phyloP scores from a whole-genome alignment of 768 basidiomycete genomes.

The Albatrellus ellisii region DNA sequence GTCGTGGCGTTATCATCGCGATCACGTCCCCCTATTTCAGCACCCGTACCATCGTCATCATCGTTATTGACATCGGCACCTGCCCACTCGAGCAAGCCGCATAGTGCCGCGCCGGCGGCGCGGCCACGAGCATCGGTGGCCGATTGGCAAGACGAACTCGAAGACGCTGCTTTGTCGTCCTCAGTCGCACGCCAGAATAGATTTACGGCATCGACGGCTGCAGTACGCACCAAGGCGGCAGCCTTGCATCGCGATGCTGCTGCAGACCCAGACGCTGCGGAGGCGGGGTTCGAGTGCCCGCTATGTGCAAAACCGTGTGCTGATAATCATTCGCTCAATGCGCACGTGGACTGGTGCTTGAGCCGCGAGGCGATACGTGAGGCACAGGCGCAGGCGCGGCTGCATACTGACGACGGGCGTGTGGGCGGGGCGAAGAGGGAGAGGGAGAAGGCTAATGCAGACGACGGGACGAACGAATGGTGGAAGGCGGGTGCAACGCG shows the following conservation, averaged over 20 bases:
- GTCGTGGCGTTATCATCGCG: constrained; percentile 5
- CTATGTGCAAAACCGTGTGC: constrained; percentile 52
- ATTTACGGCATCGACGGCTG: no score
- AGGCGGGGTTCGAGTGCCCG: constrained; percentile 41
- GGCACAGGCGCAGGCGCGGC: background rate
- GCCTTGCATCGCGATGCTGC: no score
- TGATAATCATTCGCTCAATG: constrained; percentile 70
- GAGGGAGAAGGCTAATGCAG: background rate
- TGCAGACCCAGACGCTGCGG: constrained; percentile 1
- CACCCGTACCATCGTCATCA: background rate
- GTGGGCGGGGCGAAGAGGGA: background rate
- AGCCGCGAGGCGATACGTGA: constrained; percentile 58
- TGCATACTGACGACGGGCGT: background rate
- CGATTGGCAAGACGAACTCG: background rate
- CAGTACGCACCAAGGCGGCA: no score
- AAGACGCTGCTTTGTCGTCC: background rate
- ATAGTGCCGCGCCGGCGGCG: no score
- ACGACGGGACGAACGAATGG: background rate
- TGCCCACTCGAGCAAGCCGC: background rate
- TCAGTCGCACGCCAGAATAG: background rate
- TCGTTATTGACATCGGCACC: no score
- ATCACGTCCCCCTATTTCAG: constrained; percentile 1
- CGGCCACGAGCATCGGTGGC: background rate
- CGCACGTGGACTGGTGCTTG: constrained; percentile 84
- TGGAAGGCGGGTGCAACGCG: background rate